A percentile compares a stretch with the other conserved stretches of the same genome.
Evolutionary conservation across 352 stramenopile species (phyloP).

Genomic region (Aphanomyces stellatus): DNA sequence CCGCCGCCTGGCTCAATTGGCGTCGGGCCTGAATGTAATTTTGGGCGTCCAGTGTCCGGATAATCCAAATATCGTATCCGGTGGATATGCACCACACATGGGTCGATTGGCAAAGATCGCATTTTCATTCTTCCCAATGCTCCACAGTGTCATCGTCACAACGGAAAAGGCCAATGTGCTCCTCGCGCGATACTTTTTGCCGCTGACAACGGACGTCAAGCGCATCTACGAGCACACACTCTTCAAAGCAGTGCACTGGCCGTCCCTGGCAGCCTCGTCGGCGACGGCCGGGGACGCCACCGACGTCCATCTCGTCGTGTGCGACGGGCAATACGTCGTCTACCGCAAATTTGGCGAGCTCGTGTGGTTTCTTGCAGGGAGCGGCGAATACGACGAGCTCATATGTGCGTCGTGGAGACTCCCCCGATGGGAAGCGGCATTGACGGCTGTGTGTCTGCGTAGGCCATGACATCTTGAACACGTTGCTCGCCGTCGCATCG

Average conservation of each 20-base stretch:
- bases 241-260: slow-evolving; percentile 32
- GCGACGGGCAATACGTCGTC: slow-evolving; percentile 50
- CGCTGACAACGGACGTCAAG: slow-evolving; percentile 33
- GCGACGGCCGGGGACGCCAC: slow-evolving; percentile 26
- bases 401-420: slow-evolving; percentile 34
- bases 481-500: slow-evolving; percentile 38
- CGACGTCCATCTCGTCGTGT: slow-evolving; percentile 39
- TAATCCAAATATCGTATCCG: not conserved
- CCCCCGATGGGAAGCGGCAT: no score
- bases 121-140: slow-evolving; percentile 35
- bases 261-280: slow-evolving; percentile 1
- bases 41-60: not conserved
- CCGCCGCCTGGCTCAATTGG: no score
- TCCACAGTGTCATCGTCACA: slow-evolving; percentile 56
- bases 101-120: slow-evolving; percentile 1
- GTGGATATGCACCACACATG: not conserved
- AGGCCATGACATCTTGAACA: slow-evolving; percentile 52
- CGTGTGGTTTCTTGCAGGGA: slow-evolving; percentile 48
- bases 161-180: slow-evolving; percentile 64
- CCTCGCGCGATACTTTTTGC: slow-evolving; percentile 55
- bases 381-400: slow-evolving; percentile 60
- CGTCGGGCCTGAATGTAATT: no score
- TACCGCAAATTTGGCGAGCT: slow-evolving; percentile 48
- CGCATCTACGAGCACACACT: slow-evolving; percentile 41
- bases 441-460: not conserved